Base-by-base conservation (phyloP, 2,329 filamentous ascomycete species). In the Fusarium neocosmosporiellum region DNA sequence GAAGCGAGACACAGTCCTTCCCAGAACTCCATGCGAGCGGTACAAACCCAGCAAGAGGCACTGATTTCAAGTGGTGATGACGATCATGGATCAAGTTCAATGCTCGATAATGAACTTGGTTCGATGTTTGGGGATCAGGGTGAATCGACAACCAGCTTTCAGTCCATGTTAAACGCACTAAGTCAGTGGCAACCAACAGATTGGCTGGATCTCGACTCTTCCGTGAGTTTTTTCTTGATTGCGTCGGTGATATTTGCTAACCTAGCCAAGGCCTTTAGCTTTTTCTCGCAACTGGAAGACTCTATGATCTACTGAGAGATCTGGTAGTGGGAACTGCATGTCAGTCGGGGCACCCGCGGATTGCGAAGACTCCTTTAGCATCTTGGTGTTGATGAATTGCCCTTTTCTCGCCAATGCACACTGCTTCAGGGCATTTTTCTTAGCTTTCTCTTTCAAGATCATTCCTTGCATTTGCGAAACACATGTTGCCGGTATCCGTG, bases 1-100 rank as follows among this genome's bases (percentile, higher is more conserved):
- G 16, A 78, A 10, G 67, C 67, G 39, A 63, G 58, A 50, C 67
- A 63, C 41, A 57, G 41, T 27, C 41, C 41, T 46, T 46, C 59
- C 6, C 41, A 46, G 22, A n/a, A 10, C 22, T 14, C 57, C 10
- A 33, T 20, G 27, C 41, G 53, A 20, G 63, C 24, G 1, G 27
- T 33, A 1, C 57, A 46, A 18, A 7, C n/a, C 41, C 58, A 61
- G 22, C 41, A 61, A 16, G 59, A 50, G 22, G 18, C 58, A 1
- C n/a, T 60, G 3, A 41, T 59, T 5, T 1, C 55, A 4, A 31
- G 50, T 24, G 36, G 41, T 24, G 41, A 46, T 18, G 22, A 18
- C 2, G 22, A 55, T 2, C 39, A 48, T 18, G 41, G 20, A 1
- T 37, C 58, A 14, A 34, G 29, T 27, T 16, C 58, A 29, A 60